phyloP scores from a whole-genome alignment of 2,329 filamentous ascomycete genomes.

The Kalmusia sp. region DNA sequence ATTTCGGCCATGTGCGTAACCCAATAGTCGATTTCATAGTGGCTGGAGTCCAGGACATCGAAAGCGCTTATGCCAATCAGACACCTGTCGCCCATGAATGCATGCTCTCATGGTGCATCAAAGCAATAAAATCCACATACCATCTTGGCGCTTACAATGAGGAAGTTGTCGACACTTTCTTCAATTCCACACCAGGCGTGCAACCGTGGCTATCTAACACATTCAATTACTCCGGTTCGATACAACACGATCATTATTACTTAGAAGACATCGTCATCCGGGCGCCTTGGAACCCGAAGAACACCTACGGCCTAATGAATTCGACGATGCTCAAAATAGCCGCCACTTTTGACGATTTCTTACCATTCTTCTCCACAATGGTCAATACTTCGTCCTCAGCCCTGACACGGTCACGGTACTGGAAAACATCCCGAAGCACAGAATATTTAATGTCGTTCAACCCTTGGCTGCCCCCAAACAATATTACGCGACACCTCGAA shows the following conservation, averaged over 20 bases:
- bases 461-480: conserved; percentile 27
- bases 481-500: conserved; percentile 27
- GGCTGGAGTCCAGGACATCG: conserved; percentile 1
- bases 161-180: conserved; percentile 12
- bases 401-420: neutral
- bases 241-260: neutral
- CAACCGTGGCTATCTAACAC: conserved; percentile 14
- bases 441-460: no score
- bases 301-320: conserved; percentile 16
- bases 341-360: conserved; percentile 12
- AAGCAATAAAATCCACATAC: conserved; percentile 26
- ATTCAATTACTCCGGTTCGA: neutral
- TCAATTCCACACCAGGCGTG: conserved; percentile 15
- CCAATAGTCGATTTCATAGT: conserved; percentile 17
- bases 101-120: conserved; percentile 31
- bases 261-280: conserved; percentile 12
- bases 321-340: neutral
- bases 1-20: conserved; percentile 21
- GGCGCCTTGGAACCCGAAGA: neutral
- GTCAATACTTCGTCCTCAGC: neutral
- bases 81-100: conserved; percentile 25
- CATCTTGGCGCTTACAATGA: conserved; percentile 20
- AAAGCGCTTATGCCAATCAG: conserved; percentile 12
- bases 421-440: neutral
- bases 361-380: conserved; percentile 20